Evolutionary conservation across 1,139 yeast species (phyloP).

Genomic region (Hanseniaspora uvarum): DNA sequence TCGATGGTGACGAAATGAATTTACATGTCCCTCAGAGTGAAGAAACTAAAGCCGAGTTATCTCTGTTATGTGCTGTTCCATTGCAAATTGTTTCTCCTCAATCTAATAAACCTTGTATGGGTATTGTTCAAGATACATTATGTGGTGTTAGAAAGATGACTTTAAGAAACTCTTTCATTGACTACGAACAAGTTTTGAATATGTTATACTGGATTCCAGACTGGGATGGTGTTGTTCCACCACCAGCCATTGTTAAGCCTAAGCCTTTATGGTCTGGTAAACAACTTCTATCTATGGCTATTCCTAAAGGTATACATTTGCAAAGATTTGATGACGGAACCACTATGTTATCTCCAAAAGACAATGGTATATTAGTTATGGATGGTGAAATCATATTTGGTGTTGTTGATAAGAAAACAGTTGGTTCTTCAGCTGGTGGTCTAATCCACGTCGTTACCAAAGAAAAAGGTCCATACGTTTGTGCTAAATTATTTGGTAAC

Average conservation of each 20-base stretch:
- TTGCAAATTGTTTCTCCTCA: conserved; percentile 96
- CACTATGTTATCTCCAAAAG: conserved; percentile 75
- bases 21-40: conserved; percentile 98
- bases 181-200: conserved; percentile 90
- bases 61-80: conserved; percentile 93
- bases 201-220: conserved; percentile 95
- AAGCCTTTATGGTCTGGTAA: conserved; percentile 97
- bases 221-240: conserved; percentile 99
- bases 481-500: conserved; percentile 85
- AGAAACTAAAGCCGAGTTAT: conserved; percentile 92
- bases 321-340: conserved; percentile 88
- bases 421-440: conserved; percentile 98
- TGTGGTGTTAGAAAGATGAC: conserved; percentile 97
- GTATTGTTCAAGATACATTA: conserved; percentile 96
- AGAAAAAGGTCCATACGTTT: conserved; percentile 86
- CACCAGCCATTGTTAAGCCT: conserved; percentile 88
- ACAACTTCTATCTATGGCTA: conserved; percentile 82
- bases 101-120: conserved; percentile 98
- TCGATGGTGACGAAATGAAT: conserved; percentile 99
- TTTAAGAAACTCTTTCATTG: conserved; percentile 75
- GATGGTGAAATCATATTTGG: conserved; percentile 95
- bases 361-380: conserved; percentile 81
- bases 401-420: conserved; percentile 94
- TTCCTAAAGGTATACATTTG: conserved; percentile 89
- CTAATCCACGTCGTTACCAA: conserved; percentile 93